Evolutionary conservation across 768 basidiomycete genomes (phyloP).

Genomic region (Pulveroboletus sp.): DNA sequence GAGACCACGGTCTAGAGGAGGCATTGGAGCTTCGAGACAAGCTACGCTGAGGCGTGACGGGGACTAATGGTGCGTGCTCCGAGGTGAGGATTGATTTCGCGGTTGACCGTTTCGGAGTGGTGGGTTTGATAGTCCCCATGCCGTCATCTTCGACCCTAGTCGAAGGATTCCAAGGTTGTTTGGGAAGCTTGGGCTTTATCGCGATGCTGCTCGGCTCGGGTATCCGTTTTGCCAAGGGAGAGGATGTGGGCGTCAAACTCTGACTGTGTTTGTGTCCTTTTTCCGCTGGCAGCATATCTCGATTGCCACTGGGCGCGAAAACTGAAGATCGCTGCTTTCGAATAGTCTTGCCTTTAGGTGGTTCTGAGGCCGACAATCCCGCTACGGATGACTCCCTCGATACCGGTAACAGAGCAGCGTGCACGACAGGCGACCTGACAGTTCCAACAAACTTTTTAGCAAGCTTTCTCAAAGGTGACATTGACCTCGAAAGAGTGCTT

Average conservation of each 20-base stretch:
- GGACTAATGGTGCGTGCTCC: constrained; percentile 43
- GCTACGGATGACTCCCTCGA: constrained; percentile 37
- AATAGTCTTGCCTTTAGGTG: constrained; percentile 32
- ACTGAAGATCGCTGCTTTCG: constrained; percentile 65
- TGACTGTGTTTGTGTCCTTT: constrained; percentile 65
- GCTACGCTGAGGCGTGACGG: constrained; percentile 56
- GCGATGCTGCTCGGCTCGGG: constrained; percentile 39
- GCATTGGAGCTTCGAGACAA: constrained; percentile 70
- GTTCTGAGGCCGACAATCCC: constrained; percentile 54
- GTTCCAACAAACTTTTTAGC: constrained; percentile 64
- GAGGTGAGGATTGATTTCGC: constrained; percentile 46
- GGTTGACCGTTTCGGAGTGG: constrained; percentile 46
- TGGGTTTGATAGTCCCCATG: constrained; percentile 42
- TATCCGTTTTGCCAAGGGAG: constrained; percentile 42
- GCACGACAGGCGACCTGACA: constrained; percentile 35
- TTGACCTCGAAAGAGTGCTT: constrained; percentile 60
- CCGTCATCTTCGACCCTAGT: constrained; percentile 65
- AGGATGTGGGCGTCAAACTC: constrained; percentile 68
- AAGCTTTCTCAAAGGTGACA: constrained; percentile 77
- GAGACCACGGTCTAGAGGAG: constrained; percentile 79
- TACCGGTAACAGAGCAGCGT: constrained; percentile 44
- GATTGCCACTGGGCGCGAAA: constrained; percentile 46
- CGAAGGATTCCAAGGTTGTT: constrained; percentile 76
- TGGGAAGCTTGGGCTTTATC: constrained; percentile 37
- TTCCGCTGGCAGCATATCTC: constrained; percentile 49